phyloP scores from a whole-genome alignment of 441 rosid genomes.

The Sinapis alba region DNA sequence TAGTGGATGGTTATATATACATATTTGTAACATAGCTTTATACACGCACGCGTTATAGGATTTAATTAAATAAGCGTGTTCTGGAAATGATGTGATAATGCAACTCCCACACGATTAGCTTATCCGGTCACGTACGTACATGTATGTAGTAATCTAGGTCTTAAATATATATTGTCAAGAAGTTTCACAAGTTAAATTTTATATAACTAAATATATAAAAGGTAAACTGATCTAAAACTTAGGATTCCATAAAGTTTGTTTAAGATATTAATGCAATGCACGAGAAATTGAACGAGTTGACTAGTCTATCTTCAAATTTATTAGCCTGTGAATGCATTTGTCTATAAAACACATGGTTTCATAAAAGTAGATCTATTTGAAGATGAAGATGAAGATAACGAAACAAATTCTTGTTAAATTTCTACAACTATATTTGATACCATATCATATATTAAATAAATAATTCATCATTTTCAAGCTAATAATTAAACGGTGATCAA shows the following conservation, averaged over 20 bases:
- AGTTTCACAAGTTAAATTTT: slow-evolving; percentile 24
- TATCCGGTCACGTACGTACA: slow-evolving; percentile 3
- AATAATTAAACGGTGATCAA: not conserved
- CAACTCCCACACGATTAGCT: slow-evolving; percentile 5
- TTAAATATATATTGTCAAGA: slow-evolving; percentile 13
- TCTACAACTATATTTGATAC: not conserved
- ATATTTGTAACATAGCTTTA: not conserved
- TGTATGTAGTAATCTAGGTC: not conserved
- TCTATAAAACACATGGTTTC: not conserved
- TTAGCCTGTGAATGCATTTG: slow-evolving; percentile 7
- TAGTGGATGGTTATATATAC: not conserved
- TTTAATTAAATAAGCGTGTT: not conserved
- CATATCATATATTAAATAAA: not conserved
- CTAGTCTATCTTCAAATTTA: slow-evolving; percentile 28
- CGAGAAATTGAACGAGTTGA: slow-evolving; percentile 36
- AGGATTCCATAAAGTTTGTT: slow-evolving; percentile 36
- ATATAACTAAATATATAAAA: not conserved
- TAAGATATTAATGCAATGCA: slow-evolving; percentile 26
- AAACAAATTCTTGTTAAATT: not conserved
- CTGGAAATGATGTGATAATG: slow-evolving; percentile 19
- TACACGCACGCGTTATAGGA: not conserved
- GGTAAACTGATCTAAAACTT: slow-evolving; percentile 3
- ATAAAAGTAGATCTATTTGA: slow-evolving; percentile 9
- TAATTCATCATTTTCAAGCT: not conserved
- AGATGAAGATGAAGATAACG: not conserved